Conservation (phyloP, 495 filamentous ascomycete species). For the Sabuloglossum arenarium region DNA sequence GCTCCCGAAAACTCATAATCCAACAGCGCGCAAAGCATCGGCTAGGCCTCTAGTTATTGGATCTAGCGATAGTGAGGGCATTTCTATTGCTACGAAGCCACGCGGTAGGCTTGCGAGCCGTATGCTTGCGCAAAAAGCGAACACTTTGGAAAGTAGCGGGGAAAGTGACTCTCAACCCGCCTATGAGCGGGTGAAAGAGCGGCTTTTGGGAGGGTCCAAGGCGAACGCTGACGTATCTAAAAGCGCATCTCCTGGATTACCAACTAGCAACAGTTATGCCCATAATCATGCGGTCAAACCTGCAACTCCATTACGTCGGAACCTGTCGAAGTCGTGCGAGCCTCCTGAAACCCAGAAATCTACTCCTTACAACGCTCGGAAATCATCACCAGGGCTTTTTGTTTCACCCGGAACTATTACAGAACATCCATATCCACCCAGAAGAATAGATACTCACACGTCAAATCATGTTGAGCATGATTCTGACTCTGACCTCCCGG, state of each 20-base stretch:
- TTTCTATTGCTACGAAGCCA: constrained; percentile 22
- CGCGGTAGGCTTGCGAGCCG: constrained; percentile 50
- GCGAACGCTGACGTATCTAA: not conserved
- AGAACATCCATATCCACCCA: constrained; percentile 23
- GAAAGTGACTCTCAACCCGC: not conserved
- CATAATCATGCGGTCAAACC: not conserved
- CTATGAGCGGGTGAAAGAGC: constrained; percentile 9
- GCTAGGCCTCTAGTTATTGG: not conserved
- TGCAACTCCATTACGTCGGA: not conserved
- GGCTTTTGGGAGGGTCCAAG: constrained; percentile 5
- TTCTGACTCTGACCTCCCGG: constrained; percentile 26
- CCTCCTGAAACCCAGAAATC: constrained; percentile 7
- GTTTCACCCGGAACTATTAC: constrained; percentile 15
- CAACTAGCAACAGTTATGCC: not conserved
- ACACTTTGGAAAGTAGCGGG: constrained; percentile 12
- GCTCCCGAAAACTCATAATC: not conserved
- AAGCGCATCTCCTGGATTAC: not conserved
- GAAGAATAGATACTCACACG: not conserved
- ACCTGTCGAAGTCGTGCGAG: not conserved
- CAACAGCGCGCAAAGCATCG: not conserved
- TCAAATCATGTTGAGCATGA: constrained; percentile 7
- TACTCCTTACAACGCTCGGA: constrained; percentile 5
- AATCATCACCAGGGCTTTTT: constrained; percentile 22
- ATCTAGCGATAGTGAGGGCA: constrained; percentile 14
- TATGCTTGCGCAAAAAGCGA: constrained; percentile 27